Conservation (phyloP, 345 rosid species). For the Diplotaxis tenuifolia region DNA sequence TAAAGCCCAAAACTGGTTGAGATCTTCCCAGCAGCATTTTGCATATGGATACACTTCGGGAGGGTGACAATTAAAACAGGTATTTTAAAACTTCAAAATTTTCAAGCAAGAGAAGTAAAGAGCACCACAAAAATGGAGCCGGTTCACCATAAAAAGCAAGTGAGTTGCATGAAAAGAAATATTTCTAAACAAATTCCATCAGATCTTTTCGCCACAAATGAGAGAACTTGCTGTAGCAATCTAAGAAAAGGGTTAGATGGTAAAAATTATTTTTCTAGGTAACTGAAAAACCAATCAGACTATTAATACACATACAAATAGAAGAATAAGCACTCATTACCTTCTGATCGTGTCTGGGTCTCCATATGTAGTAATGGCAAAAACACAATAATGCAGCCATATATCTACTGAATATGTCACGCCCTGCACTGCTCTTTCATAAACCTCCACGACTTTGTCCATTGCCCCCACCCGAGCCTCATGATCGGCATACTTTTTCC, state of each 20-base stretch:
- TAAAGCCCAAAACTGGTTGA: conserved; percentile 78
- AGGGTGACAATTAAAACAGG: conserved; percentile 57
- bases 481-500: conserved; percentile 98
- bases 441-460: conserved; percentile 96
- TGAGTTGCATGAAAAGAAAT: conserved; percentile 37
- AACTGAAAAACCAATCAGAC: conserved; percentile 34
- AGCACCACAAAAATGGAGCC: conserved; percentile 30
- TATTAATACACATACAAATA: conserved; percentile 34
- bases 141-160: conserved; percentile 35
- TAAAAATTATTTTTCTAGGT: conserved; percentile 40
- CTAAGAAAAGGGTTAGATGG: conserved; percentile 66
- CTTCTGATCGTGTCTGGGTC: conserved; percentile 95
- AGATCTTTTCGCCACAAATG: conserved; percentile 63
- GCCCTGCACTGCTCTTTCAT: conserved; percentile 85
- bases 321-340: conserved; percentile 46
- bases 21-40: conserved; percentile 95
- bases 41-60: conserved; percentile 74
- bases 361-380: conserved; percentile 78
- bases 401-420: conserved; percentile 99
- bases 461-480: conserved; percentile 81
- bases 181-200: conserved; percentile 56
- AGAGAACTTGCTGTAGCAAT: conserved; percentile 68
- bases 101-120: conserved; percentile 28
- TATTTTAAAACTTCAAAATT: conserved; percentile 35
- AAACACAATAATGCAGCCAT: conserved; percentile 88